Conservation (phyloP, 371 early-diverging fungal species). For the Rhizomucor pusillus region DNA sequence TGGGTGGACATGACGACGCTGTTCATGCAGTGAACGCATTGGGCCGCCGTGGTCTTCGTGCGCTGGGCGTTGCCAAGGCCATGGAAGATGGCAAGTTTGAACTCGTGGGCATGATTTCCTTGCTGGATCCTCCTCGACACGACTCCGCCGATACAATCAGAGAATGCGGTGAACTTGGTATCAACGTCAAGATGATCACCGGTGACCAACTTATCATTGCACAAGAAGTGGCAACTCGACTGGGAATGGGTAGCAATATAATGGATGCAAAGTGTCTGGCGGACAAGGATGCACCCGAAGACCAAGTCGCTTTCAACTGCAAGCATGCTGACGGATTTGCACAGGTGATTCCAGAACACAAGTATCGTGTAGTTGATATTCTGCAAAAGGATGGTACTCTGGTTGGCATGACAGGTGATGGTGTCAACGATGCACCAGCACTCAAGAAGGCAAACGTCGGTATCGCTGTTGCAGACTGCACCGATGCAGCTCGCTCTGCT, state of each 20-base stretch:
- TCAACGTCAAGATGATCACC: constrained; percentile 88
- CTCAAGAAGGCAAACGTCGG: constrained; percentile 88
- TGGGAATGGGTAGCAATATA: constrained; percentile 80
- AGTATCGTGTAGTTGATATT: constrained; percentile 71
- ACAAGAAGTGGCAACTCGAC: constrained; percentile 77
- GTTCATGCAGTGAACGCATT: constrained; percentile 77
- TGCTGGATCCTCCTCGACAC: constrained; percentile 81
- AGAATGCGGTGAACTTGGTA: constrained; percentile 52
- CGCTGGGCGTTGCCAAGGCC: constrained; percentile 86
- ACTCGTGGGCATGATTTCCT: constrained; percentile 68
- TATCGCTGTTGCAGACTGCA: constrained; percentile 75
- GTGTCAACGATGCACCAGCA: constrained; percentile 90
- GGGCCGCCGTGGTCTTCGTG: constrained; percentile 86
- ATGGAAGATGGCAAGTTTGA: constrained; percentile 32
- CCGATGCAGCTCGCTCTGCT: constrained; percentile 95
- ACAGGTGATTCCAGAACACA: constrained; percentile 96
- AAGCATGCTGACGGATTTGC: constrained; percentile 93
- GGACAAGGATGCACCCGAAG: constrained; percentile 61
- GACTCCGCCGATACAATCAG: constrained; percentile 38
- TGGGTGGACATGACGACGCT: constrained; percentile 86
- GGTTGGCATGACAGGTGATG: constrained; percentile 83
- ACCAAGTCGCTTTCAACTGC: constrained; percentile 66
- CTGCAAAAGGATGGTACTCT: constrained; percentile 64
- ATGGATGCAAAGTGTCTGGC: constrained; percentile 72
- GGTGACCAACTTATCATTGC: constrained; percentile 90